Conservation (phyloP, 441 rosid species). For the Populus hybrid region DNA sequence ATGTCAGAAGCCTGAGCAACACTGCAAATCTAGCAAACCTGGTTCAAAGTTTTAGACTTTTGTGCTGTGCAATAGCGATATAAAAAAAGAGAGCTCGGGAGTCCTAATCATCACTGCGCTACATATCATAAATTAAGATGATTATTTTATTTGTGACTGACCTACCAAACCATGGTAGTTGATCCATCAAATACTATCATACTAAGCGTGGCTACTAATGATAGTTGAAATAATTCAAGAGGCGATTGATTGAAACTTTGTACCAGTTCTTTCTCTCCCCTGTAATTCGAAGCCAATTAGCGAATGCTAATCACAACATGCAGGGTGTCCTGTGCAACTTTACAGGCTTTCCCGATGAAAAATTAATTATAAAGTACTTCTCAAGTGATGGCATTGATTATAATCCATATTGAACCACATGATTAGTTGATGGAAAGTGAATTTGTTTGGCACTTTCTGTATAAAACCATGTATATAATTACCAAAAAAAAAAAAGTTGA, state of each 20-base stretch:
- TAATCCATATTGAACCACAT: neutral
- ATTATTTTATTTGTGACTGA: neutral
- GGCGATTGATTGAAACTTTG: neutral
- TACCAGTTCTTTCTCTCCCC: too few relatives aligned
- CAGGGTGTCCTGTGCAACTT: neutral
- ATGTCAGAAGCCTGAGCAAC: too few relatives aligned
- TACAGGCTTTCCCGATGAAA: neutral
- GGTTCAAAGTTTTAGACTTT: too few relatives aligned
- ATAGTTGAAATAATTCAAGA: neutral
- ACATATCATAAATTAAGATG: neutral
- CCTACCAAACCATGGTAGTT: conserved; percentile 13
- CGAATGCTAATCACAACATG: too few relatives aligned
- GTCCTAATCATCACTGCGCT: too few relatives aligned
- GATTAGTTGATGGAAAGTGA: neutral
- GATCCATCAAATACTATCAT: neutral
- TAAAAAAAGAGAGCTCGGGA: too few relatives aligned
- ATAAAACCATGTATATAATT: neutral
- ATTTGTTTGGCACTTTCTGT: too few relatives aligned
- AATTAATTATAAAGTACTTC: too few relatives aligned
- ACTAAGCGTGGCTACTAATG: neutral
- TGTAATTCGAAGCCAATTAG: too few relatives aligned
- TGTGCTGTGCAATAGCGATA: too few relatives aligned
- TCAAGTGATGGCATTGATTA: too few relatives aligned
- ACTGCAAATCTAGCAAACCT: too few relatives aligned
- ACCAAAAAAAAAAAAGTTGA: neutral